A percentile compares a stretch with the other conserved stretches of the same genome.
phyloP scores from a whole-genome alignment of 1,139 yeast genomes.

The Waltiozyma sp. region DNA sequence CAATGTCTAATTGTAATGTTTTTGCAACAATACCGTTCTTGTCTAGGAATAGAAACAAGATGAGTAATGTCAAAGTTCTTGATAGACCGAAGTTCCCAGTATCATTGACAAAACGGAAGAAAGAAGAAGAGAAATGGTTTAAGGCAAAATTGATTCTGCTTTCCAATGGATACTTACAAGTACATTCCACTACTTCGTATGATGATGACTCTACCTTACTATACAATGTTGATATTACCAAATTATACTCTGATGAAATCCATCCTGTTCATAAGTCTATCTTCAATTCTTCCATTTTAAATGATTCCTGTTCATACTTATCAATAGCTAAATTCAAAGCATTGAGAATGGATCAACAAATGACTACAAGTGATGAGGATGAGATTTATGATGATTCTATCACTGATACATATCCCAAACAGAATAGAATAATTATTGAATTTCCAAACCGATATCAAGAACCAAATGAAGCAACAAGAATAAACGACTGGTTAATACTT shows the following conservation, averaged over 20 bases:
- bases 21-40: slow-evolving; percentile 43
- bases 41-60: slow-evolving; percentile 13
- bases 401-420: too few species aligned
- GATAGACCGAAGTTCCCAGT: slow-evolving; percentile 27
- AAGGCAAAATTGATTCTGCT: slow-evolving; percentile 64
- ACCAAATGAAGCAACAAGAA: slow-evolving; percentile 5
- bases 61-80: slow-evolving; percentile 29
- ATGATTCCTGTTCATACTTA: too few species aligned
- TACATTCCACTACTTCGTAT: too few species aligned
- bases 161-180: slow-evolving; percentile 38
- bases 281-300: too few species aligned
- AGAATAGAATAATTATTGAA: slow-evolving; percentile 37
- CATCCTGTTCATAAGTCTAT: too few species aligned
- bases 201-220: not conserved
- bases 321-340: too few species aligned
- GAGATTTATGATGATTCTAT: too few species aligned
- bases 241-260: too few species aligned
- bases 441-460: slow-evolving; percentile 60
- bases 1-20: slow-evolving; percentile 56
- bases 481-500: slow-evolving; percentile 79
- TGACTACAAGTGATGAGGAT: too few species aligned
- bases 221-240: not conserved
- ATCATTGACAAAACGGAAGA: not conserved
- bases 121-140: slow-evolving; percentile 54
- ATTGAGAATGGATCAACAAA: too few species aligned